Conservation (phyloP, 176 grass and related monocot genomes). For the Juncus effusus region DNA sequence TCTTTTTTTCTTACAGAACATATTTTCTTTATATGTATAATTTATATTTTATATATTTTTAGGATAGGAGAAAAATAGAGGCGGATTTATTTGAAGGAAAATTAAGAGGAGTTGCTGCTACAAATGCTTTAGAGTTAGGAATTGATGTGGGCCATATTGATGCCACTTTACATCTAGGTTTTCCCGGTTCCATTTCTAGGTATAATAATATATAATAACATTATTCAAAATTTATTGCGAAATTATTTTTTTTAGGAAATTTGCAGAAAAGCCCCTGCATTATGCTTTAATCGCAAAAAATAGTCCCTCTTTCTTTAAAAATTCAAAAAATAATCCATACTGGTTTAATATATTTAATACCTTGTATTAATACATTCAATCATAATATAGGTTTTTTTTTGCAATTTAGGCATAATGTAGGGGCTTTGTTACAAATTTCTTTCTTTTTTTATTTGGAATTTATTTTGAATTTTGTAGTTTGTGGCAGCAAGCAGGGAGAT, state of each 20-base stretch:
- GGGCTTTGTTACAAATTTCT: too few relatives aligned
- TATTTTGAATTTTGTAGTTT: slow-evolving; percentile 51
- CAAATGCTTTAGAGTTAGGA: slow-evolving; percentile 96
- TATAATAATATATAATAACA: slow-evolving; percentile 22
- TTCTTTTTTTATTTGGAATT: too few relatives aligned
- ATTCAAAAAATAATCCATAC: too few relatives aligned
- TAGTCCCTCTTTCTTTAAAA: too few relatives aligned
- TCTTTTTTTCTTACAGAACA: slow-evolving; percentile 14
- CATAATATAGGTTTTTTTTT: too few relatives aligned
- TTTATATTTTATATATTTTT: slow-evolving; percentile 19
- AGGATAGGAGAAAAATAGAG: slow-evolving; percentile 98
- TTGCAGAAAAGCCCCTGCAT: too few relatives aligned
- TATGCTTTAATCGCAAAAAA: too few relatives aligned
- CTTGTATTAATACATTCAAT: too few relatives aligned
- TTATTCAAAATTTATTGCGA: neutral
- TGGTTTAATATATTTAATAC: too few relatives aligned
- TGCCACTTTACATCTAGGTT: slow-evolving; percentile 97
- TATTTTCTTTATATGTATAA: neutral
- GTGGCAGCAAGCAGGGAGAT: slow-evolving; percentile 96
- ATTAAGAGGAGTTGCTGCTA: slow-evolving; percentile 74
- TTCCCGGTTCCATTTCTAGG: slow-evolving; percentile 95
- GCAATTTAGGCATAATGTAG: too few relatives aligned
- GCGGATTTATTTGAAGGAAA: slow-evolving; percentile 73
- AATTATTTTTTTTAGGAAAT: too few relatives aligned
- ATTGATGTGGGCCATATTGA: slow-evolving; percentile 93